Evolutionary conservation across 2,329 filamentous ascomycete species (phyloP), one percentile per base, ranked within the genome.

Genomic region (Amylocarpus encephaloides): DNA sequence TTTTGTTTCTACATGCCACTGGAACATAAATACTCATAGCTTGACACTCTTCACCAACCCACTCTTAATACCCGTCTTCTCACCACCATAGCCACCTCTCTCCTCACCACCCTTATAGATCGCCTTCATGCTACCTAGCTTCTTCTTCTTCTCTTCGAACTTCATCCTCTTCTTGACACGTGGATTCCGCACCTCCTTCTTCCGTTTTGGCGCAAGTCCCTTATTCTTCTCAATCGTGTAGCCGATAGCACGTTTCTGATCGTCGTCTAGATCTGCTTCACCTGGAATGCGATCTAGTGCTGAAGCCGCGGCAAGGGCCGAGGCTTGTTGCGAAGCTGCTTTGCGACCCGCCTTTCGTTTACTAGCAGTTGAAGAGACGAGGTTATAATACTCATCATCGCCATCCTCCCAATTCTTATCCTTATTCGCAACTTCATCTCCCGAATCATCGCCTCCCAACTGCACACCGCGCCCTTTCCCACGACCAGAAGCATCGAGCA

Each of bases 201-300:
- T 94, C 57, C 92, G 78, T 70, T 86, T 85, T 42, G 91, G 89
- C 52, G 88, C 84, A 56, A 98, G 73, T 30, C 93, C 93, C 78
- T 96, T 96, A 72, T 98, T 98, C 81, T 97, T 96, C 73, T 91
- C 82, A 65, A 98, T 98, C 60, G 84, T 80, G 71, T 96, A 97
- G 15, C 82, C 88, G 67, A 98, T 95, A 69, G 89, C 88, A 53
- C 94, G 78, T 73, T 96, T 95, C 53, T 91, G 92, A 62, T 95
- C 90, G 51, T 82, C 74, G 38, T 86, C 89, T 39, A 95, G 41
- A 12, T 35, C 68, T 62, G 79, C 76, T 64, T 87, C 85, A 53
- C 81, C 75, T 59, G 84, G 78, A 1, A 85, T 72, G 3, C 79
- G 75, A 53, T 85, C 76, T 46, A 79, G 74, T 56, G 85, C 85